phyloP scores from a whole-genome alignment of 257 asterid genomes.

The Handroanthus guayacan region DNA sequence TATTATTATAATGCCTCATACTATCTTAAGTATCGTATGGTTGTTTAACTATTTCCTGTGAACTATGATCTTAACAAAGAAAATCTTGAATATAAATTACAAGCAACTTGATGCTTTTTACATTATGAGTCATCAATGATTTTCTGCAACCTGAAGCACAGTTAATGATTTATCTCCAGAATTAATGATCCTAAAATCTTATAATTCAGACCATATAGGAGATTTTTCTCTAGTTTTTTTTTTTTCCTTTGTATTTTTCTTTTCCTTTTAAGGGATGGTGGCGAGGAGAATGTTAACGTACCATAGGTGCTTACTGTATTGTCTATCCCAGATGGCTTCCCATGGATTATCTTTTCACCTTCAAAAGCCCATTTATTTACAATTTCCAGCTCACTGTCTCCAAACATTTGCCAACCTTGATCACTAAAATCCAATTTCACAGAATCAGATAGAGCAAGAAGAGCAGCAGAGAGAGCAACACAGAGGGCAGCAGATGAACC shows the following conservation, averaged over 20 bases:
- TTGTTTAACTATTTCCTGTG: not conserved
- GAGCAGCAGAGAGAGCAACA: conserved; percentile 88
- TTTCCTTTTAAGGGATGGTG: not conserved
- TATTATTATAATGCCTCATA: conserved; percentile 4
- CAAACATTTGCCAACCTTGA: conserved; percentile 89
- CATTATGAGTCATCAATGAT: not conserved
- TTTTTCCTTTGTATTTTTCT: not conserved
- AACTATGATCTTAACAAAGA: not conserved
- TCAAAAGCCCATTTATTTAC: conserved; percentile 97
- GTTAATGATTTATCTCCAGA: conserved; percentile 11
- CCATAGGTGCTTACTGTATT: conserved; percentile 98
- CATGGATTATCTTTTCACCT: conserved; percentile 95
- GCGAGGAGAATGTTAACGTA: conserved; percentile 46
- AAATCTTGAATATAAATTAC: not conserved
- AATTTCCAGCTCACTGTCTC: conserved; percentile 76
- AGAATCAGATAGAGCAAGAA: conserved; percentile 77
- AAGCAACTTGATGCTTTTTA: conserved; percentile 1
- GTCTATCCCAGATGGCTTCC: conserved; percentile 99
- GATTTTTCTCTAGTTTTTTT: not conserved
- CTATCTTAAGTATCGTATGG: not conserved
- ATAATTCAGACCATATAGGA: not conserved
- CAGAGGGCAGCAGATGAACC: conserved; percentile 98
- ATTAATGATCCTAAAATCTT: conserved; percentile 2
- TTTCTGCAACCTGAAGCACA: conserved; percentile 8
- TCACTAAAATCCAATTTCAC: conserved; percentile 71